phyloP scores from a whole-genome alignment of 306 rosid species.

The Lithocarpus polystachyus region DNA sequence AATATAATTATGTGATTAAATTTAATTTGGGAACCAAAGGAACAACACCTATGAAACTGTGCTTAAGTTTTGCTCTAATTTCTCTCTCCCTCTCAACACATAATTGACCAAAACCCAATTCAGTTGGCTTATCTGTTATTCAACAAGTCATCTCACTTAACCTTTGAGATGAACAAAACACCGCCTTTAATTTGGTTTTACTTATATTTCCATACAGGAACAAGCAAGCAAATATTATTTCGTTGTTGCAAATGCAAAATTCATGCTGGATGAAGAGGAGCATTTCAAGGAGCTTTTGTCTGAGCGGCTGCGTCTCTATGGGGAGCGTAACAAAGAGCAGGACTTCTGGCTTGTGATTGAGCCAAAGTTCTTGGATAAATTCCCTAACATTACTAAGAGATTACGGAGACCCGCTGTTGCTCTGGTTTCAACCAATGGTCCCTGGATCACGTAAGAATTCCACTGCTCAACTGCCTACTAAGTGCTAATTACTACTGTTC shows the following conservation, averaged over 20 bases:
- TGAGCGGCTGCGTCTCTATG: conserved; percentile 64
- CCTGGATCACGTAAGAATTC: conserved; percentile 84
- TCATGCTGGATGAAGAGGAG: conserved; percentile 98
- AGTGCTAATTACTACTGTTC: neutral
- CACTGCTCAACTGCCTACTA: neutral
- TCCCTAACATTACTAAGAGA: conserved; percentile 77
- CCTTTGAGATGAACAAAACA: neutral
- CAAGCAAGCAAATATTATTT: conserved; percentile 61
- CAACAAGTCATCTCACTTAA: neutral
- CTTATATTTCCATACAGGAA: conserved; percentile 31
- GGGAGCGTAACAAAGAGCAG: conserved; percentile 66
- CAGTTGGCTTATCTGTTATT: neutral
- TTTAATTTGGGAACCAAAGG: no score
- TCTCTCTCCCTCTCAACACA: neutral
- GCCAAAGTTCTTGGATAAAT: conserved; percentile 90
- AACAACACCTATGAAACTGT: neutral
- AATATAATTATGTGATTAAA: no score
- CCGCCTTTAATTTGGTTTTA: conserved; percentile 9
- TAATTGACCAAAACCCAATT: neutral
- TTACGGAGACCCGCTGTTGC: conserved; percentile 89
- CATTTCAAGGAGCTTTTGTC: conserved; percentile 80
- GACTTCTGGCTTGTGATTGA: conserved; percentile 97
- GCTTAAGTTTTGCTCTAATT: neutral
- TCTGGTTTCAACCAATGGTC: conserved; percentile 85
- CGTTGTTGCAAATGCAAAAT: conserved; percentile 90